Base-by-base conservation (phyloP, 2,329 filamentous ascomycete genomes). In the Talaromyces sp. region DNA sequence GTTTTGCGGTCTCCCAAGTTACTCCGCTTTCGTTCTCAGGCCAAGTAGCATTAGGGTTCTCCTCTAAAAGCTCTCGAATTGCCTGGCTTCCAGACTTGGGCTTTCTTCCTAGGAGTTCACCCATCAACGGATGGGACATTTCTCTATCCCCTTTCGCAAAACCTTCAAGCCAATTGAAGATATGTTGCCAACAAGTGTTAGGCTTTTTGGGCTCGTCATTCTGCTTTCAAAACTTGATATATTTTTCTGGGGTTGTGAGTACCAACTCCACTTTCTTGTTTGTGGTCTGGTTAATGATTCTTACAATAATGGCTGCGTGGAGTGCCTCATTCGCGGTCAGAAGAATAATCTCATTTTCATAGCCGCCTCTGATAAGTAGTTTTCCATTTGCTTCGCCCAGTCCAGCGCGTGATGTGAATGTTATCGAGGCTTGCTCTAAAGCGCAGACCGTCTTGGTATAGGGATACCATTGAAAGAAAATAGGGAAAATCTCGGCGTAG, bases 401-500 rank as follows among this genome's bases (percentile, higher is more conserved):
- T 68, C 87, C 85, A 10, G 80, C 79, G 31, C 83, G 79, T 60
- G 81, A 80, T 2, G 82, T 84, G 73, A 83, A 85, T 7, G 84
- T 80, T 2, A 85, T 73, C 40, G 1, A 79, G 79, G 0, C 77
- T 79, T 65, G 83, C 79, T 49, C 79, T 67, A 4, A 75, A 68
- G 10, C 77, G 68, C 27, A 73, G n/a, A 79, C 67, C 2, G 71
- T 75, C 2, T 67, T 70, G 13, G 70, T 75, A 40, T 67, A 69
- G 2, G 77, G 77, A 60, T 78, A 79, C 77, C 77, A 79, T 64
- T 74, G 82, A 2, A 85, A 79, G 73, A 88, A 88, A 34, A 88
- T 75, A 2, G 86, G 85, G 74, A 85, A 88, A 3, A 84, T 85
- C 68, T 89, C 86, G 1, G 81, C 79, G 71, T 88, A 89, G 31